A percentile compares a stretch with the other conserved stretches of the same genome.
These are phyloP conservation scores for Pseudoscleropodium purum DNA, from an alignment of 225 moss, liverwort and hornwort species.

Conservation along the genomic window DNA sequence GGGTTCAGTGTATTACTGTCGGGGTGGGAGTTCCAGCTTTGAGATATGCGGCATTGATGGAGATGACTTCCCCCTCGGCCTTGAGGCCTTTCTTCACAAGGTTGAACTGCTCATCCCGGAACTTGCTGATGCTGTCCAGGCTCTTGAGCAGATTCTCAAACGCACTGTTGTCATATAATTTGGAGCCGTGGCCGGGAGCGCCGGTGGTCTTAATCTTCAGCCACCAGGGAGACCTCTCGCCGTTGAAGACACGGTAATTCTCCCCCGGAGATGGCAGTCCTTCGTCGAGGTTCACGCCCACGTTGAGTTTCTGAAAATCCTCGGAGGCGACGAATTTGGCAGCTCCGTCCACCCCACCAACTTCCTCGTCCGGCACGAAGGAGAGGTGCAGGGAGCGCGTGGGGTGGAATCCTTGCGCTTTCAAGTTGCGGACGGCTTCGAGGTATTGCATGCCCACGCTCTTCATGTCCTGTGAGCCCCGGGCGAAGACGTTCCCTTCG, in stretches of 20 bases:
- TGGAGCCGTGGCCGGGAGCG: conserved; percentile 86
- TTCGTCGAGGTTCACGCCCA: conserved; percentile 68
- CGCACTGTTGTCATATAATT: conserved; percentile 77
- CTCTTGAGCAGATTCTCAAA: conserved; percentile 69
- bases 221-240: conserved; percentile 75
- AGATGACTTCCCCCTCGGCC: conserved; percentile 70
- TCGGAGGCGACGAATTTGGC: conserved; percentile 40
- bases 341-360: conserved; percentile 72
- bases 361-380: conserved; percentile 84
- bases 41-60: conserved; percentile 62
- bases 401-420: conserved; percentile 54
- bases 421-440: conserved; percentile 74
- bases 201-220: conserved; percentile 59
- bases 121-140: conserved; percentile 62
- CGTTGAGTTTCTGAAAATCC: conserved; percentile 61
- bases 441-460: conserved; percentile 90
- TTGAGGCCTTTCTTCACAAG: conserved; percentile 65
- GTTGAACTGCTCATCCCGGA: conserved; percentile 49
- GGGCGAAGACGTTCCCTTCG: conserved; percentile 61
- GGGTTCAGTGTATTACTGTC: conserved; percentile 31
- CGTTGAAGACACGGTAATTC: conserved; percentile 61
- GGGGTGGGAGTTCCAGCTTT: conserved; percentile 75
- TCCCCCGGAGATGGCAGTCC: conserved; percentile 53
- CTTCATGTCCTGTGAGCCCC: conserved; percentile 96
- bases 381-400: conserved; percentile 64